Conservation (phyloP, 1,284 basidiomycete genomes). For the Farysia itapuensis region DNA sequence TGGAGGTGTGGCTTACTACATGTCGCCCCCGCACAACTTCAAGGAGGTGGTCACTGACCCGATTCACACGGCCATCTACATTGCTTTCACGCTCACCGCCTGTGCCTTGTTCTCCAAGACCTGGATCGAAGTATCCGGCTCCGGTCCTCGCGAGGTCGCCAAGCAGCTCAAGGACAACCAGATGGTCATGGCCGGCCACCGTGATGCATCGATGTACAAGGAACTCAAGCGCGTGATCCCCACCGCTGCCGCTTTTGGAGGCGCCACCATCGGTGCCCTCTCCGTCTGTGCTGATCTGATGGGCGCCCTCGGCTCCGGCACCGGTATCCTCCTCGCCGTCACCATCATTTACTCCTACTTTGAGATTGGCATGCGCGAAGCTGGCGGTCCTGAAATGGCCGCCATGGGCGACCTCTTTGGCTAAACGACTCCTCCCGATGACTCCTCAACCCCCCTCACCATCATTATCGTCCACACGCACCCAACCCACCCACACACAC, state of each 20-base stretch:
- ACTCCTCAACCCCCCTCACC: too few species aligned
- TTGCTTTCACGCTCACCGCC: conserved; percentile 86
- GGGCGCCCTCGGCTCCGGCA: conserved; percentile 93
- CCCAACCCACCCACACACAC: too few species aligned
- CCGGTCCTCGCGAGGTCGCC: conserved; percentile 90
- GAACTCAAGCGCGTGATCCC: conserved; percentile 97
- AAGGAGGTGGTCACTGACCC: conserved; percentile 85
- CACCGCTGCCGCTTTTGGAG: conserved; percentile 94
- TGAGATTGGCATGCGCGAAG: conserved; percentile 64
- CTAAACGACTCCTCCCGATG: too few species aligned
- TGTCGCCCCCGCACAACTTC: conserved; percentile 91
- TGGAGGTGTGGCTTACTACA: conserved; percentile 95
- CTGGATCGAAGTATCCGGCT: conserved; percentile 98
- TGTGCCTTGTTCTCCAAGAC: conserved; percentile 98
- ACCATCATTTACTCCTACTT: conserved; percentile 83
- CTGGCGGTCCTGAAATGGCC: conserved; percentile 62
- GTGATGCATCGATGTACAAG: conserved; percentile 97
- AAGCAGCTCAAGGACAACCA: conserved; percentile 98
- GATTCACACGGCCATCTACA: conserved; percentile 88
- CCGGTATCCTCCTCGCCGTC: conserved; percentile 95
- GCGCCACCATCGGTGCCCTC: conserved; percentile 87
- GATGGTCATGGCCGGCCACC: conserved; percentile 97
- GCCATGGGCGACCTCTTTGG: conserved; percentile 62
- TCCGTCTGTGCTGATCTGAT: conserved; percentile 95
- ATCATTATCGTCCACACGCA: too few species aligned